Evolutionary conservation across 257 asterid genomes (phyloP).

Genomic region (Nicotiana obtusifolia): DNA sequence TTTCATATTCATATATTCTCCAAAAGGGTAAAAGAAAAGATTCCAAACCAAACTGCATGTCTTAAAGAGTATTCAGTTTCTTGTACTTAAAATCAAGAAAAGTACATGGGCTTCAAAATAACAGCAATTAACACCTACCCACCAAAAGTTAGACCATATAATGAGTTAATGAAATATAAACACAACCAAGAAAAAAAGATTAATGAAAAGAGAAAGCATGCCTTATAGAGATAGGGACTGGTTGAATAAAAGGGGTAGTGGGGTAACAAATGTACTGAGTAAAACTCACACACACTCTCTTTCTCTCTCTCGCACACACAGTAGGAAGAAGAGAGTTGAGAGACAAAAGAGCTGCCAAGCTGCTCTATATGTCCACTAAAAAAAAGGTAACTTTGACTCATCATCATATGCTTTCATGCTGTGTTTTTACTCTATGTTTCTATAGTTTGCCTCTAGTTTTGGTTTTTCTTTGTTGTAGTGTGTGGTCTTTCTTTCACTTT

Average conservation of each 20-base stretch:
- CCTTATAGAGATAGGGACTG: constrained; percentile 18
- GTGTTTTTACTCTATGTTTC: constrained; percentile 13
- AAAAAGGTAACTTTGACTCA: constrained; percentile 34
- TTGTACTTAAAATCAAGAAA: constrained; percentile 20
- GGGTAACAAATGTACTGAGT: constrained; percentile 8
- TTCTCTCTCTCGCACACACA: constrained; percentile 13
- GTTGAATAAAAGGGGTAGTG: not conserved
- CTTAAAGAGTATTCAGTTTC: constrained; percentile 18
- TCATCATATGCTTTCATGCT: constrained; percentile 33
- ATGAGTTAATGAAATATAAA: constrained; percentile 16
- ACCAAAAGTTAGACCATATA: constrained; percentile 32
- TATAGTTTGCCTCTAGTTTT: not conserved
- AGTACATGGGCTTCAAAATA: constrained; percentile 8
- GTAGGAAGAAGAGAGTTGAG: constrained; percentile 9
- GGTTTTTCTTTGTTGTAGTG: not conserved
- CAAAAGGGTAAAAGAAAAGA: constrained; percentile 12
- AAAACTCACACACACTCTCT: constrained; percentile 19
- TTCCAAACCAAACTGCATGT: constrained; percentile 22
- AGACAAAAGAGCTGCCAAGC: constrained; percentile 34
- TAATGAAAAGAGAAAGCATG: constrained; percentile 27
- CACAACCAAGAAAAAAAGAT: constrained; percentile 14
- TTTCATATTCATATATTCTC: constrained; percentile 39
- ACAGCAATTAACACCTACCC: constrained; percentile 16
- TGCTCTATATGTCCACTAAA: constrained; percentile 16
- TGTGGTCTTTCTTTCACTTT: constrained; percentile 17